Percentiles rank a stretch among this genome's conserved stretches.
Evolutionary conservation across 768 basidiomycete species (phyloP).

Genomic region (Sutorius australiensis): DNA sequence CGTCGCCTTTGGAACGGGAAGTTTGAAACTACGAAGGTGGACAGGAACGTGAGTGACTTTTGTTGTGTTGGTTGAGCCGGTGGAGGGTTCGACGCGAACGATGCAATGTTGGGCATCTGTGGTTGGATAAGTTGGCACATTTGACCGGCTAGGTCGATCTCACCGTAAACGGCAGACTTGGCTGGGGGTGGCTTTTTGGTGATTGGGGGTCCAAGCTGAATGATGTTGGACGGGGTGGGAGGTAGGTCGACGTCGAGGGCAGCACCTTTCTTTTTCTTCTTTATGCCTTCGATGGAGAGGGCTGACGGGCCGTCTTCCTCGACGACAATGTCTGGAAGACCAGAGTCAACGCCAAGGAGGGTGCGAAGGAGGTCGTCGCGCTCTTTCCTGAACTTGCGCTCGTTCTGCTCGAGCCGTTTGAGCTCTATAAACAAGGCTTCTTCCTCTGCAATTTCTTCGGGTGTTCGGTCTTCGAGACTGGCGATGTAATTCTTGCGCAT

Average conservation of each 20-base stretch:
- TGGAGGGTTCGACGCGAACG: slow-evolving; percentile 56
- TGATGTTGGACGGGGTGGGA: slow-evolving; percentile 33
- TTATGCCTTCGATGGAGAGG: slow-evolving; percentile 43
- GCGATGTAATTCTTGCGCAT: slow-evolving; percentile 84
- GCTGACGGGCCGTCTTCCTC: slow-evolving; percentile 57
- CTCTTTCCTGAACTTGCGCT: slow-evolving; percentile 82
- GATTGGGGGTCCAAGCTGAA: slow-evolving; percentile 36
- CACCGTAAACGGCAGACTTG: slow-evolving; percentile 61
- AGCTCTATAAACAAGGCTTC: slow-evolving; percentile 92
- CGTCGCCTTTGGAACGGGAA: slow-evolving; percentile 73
- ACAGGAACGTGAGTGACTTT: slow-evolving; percentile 78
- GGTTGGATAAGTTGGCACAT: slow-evolving; percentile 14
- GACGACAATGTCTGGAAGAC: slow-evolving; percentile 65
- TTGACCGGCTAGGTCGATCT: background rate
- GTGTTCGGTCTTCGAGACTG: slow-evolving; percentile 84
- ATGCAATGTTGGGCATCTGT: slow-evolving; percentile 73
- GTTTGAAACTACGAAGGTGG: slow-evolving; percentile 81
- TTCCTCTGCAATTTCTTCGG: slow-evolving; percentile 90
- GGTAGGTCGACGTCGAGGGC: slow-evolving; percentile 33
- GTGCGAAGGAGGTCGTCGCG: slow-evolving; percentile 83
- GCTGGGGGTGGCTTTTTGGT: slow-evolving; percentile 42
- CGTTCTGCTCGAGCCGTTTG: slow-evolving; percentile 92
- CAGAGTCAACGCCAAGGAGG: slow-evolving; percentile 83
- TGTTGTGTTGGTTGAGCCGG: slow-evolving; percentile 40
- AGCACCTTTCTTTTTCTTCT: slow-evolving; percentile 50